Percentiles rank a stretch among this genome's conserved stretches.
These are phyloP conservation scores for Nyctanthes arbortristis DNA, from an alignment of 257 asterid genomes.

Conservation along the genomic window DNA sequence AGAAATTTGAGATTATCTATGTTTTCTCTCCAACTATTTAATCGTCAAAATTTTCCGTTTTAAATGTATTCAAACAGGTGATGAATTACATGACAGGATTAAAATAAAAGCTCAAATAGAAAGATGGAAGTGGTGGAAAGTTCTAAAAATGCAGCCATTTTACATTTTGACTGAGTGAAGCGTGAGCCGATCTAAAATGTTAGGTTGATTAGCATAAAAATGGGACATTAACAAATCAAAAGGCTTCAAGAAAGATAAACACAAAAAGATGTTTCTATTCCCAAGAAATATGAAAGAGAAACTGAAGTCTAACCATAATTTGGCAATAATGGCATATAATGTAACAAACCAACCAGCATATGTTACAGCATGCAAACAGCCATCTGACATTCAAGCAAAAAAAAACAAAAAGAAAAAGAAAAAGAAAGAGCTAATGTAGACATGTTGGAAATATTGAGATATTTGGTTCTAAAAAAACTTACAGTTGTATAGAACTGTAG, in stretches of 20 bases:
- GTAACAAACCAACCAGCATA: too few species aligned
- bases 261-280: too few species aligned
- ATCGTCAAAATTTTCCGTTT: neutral
- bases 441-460: neutral
- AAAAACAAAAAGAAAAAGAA: too few species aligned
- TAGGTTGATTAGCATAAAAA: too few species aligned
- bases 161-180: neutral
- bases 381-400: too few species aligned
- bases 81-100: neutral
- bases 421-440: too few species aligned
- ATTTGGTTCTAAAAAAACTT: neutral
- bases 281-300: too few species aligned
- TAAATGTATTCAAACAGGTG: neutral
- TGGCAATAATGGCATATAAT: too few species aligned
- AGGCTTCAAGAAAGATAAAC: too few species aligned
- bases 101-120: neutral
- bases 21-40: slow-evolving; percentile 7
- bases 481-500: slow-evolving; percentile 14
- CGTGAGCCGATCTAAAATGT: slow-evolving; percentile 3
- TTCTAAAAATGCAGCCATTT: neutral
- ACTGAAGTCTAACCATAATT: too few species aligned
- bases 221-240: too few species aligned
- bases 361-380: too few species aligned
- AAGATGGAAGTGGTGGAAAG: neutral
- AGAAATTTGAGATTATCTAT: slow-evolving; percentile 6